Base-by-base conservation (phyloP, 2,329 filamentous ascomycete genomes). In the Trichoderma citrinoviride region DNA sequence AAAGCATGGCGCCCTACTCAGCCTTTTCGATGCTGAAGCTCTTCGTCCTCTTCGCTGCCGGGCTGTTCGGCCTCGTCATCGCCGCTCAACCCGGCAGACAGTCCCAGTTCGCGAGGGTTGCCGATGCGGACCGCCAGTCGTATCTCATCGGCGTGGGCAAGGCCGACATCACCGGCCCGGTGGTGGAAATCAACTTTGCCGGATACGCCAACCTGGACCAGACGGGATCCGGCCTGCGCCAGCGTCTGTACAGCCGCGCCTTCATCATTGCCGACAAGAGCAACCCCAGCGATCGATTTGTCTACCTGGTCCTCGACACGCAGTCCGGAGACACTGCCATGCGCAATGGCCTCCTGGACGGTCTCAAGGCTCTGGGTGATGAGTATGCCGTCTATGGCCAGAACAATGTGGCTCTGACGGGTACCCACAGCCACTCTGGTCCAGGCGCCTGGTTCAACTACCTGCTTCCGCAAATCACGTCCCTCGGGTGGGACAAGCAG, bases 391-490 rank as follows among this genome's bases (percentile, higher is more conserved):
- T 89, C 29, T 98, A 97, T 76, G 86, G 83, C 53, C 85, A 90
- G 71, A 84, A 90, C 70, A 98, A 97, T 73, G 79, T 97, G 41
- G 94, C 94, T 40, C 85, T 98, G 23, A 96, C 92, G 0, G 94
- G 93, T 61, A 98, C 94, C 0, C 94, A 98, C 76, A 95, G 91
- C 27, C 94, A 98, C 78, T 89, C 93, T 25, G 94, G 93, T 0
- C 93, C 94, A 0, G 94, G 91, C 2, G 94, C 90, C 6, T 98
- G 93, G 92, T 82, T 96, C 74, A 98, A 98, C 77, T 98, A 97
- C 74, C 83, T 98, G 10, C 82, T 97, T 6, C 94, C 93, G 7
- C 93, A 97, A 74, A 90, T 98, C 68, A 95, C 94, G 0, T 93
- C 88, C 72, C 84, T 90, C 65, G 94, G 94, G 0, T 97, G 97